Conservation (phyloP, 345 rosid genomes). For the Anacardium occidentale region DNA sequence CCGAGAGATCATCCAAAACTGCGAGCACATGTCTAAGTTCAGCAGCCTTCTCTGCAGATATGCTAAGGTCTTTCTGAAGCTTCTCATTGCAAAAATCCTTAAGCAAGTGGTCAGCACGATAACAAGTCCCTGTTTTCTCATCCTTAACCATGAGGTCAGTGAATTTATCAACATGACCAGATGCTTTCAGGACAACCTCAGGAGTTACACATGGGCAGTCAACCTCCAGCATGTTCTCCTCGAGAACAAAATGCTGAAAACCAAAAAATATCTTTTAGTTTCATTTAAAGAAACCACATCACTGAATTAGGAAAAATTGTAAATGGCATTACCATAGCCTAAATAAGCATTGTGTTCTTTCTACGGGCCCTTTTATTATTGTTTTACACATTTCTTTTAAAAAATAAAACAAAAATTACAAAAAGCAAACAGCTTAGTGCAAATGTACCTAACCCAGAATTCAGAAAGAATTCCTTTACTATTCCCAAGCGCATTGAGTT, state of each 20-base stretch:
- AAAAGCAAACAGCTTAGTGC: too few species aligned
- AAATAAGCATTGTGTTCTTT: neutral
- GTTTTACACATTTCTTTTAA: neutral
- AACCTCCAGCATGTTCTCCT: conserved; percentile 94
- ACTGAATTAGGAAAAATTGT: neutral
- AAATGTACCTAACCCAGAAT: too few species aligned
- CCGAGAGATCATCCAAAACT: conserved; percentile 70
- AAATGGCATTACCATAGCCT: neutral
- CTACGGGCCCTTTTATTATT: neutral
- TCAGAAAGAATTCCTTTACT: too few species aligned
- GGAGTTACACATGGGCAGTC: conserved; percentile 97
- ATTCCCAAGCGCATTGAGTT: too few species aligned
- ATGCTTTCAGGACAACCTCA: conserved; percentile 88
- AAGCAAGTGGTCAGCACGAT: conserved; percentile 87
- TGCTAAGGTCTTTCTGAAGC: conserved; percentile 75
- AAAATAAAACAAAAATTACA: too few species aligned
- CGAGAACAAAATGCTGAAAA: conserved; percentile 86
- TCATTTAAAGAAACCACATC: neutral
- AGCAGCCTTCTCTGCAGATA: conserved; percentile 70
- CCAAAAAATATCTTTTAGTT: neutral
- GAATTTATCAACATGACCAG: conserved; percentile 96
- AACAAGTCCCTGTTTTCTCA: conserved; percentile 76
- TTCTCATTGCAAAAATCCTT: conserved; percentile 86
- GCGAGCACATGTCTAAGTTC: conserved; percentile 82
- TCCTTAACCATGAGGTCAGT: conserved; percentile 99